Evolutionary conservation across 1,139 yeast genomes (phyloP), one percentile per base, ranked within the genome.

Genomic region (Geotrichum siamense): DNA sequence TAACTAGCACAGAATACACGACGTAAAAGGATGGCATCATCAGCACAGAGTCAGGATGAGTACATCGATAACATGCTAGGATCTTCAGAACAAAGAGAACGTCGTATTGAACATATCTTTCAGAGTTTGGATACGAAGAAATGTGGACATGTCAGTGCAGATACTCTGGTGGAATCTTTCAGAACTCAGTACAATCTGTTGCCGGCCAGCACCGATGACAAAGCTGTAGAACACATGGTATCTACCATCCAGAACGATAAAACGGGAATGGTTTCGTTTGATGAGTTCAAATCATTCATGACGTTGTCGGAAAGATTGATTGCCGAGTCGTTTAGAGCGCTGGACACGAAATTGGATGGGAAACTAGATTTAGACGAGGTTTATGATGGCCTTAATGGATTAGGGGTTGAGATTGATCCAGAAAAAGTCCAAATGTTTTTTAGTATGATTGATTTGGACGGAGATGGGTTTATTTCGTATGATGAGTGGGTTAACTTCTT

Each of bases 401-500:
- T 71, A 3, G 72, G 79, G 45, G 68, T 78, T n/a, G 63, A 65
- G 21, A 77, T 84, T 1, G 72, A 79, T 8, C 69, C 70, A 19
- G 67, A 71, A 13, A 76, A 77, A 51, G 69, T 82, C 35, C 78
- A 76, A 47, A 61, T 66, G 16, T 75, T 89, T 46, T 80, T 82
- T 61, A 64, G 71, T 30, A 75, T 73, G 40, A 69, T 83, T 37
- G 91, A 82, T 58, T 64, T 67, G 34, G 72, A 76, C 46, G 66
- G 74, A 45, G 81, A 79, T 50, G 91, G 93, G 1, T 76, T 70
- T 53, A 79, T 91, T 33, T 80, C 93, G 0, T 83, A 78, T 57
- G 87, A 86, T 46, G 94, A 91, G 55, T 91, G 94, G 75, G 71
- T 94, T 52, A 83, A 83, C 53, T 84, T 84, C 47, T 64, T 91